Conservation (phyloP, 2,329 filamentous ascomycete species). For the Ascosphaera pollenicola region DNA sequence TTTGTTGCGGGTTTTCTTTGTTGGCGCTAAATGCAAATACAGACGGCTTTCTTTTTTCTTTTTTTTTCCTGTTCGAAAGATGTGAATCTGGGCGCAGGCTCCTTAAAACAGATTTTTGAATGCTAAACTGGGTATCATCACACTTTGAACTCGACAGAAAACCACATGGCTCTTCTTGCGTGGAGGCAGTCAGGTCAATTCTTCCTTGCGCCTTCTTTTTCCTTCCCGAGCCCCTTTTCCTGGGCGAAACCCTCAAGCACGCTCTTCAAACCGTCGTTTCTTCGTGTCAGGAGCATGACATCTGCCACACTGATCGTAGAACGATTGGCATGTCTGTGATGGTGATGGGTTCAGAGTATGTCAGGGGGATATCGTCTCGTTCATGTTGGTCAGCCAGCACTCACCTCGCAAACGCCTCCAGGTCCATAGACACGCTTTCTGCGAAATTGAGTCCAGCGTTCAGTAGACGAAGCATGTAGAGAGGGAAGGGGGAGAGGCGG, state of each 20-base stretch:
- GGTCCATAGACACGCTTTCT: conserved; percentile 35
- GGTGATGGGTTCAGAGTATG: conserved; percentile 13
- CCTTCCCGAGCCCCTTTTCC: conserved; percentile 5
- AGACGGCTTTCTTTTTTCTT: too few species aligned
- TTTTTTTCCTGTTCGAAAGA: too few species aligned
- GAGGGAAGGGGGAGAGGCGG: not conserved
- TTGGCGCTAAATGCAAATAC: too few species aligned
- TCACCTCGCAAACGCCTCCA: conserved; percentile 40
- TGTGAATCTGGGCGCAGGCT: too few species aligned
- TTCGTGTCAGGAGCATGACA: conserved; percentile 63
- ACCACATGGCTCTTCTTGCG: not conserved
- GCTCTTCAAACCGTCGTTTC: conserved; percentile 64
- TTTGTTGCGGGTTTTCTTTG: too few species aligned
- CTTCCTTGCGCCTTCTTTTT: not conserved
- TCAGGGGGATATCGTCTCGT: not conserved
- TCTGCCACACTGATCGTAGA: conserved; percentile 65
- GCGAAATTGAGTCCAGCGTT: conserved; percentile 3
- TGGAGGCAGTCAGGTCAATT: not conserved
- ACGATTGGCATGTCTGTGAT: conserved; percentile 52
- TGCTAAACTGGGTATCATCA: not conserved
- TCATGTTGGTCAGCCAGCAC: conserved; percentile 3
- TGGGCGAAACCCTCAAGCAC: conserved; percentile 33
- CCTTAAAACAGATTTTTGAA: too few species aligned
- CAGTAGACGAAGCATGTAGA: not conserved
- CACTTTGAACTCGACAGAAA: not conserved